phyloP scores from a whole-genome alignment of 2,329 filamentous ascomycete species.

The Claviceps maximensis region DNA sequence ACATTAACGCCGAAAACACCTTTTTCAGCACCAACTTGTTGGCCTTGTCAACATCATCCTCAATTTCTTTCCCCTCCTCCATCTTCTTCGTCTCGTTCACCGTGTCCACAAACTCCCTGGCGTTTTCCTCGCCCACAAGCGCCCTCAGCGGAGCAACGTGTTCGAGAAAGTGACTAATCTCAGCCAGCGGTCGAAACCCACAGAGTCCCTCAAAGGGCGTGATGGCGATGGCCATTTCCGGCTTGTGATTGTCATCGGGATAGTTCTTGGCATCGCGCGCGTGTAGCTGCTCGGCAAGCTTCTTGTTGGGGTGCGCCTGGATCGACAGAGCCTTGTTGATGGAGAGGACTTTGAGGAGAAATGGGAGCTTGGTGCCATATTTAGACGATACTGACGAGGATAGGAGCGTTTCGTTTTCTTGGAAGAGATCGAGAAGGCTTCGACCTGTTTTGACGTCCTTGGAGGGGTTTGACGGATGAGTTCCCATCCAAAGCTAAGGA shows the following conservation, averaged over 20 bases:
- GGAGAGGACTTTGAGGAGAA: constrained; percentile 94
- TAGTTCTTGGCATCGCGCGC: constrained; percentile 83
- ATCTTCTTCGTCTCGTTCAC: constrained; percentile 19
- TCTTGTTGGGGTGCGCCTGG: constrained; percentile 94
- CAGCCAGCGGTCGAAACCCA: constrained; percentile 76
- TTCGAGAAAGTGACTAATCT: constrained; percentile 76
- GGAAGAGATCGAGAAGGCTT: constrained; percentile 72
- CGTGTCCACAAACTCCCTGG: constrained; percentile 40
- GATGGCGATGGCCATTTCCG: constrained; percentile 97
- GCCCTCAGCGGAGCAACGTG: constrained; percentile 41
- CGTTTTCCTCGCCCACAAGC: constrained; percentile 53
- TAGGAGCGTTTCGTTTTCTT: constrained; percentile 75
- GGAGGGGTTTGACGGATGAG: constrained; percentile 89
- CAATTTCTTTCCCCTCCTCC: constrained; percentile 12
- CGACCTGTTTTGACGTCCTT: constrained; percentile 76
- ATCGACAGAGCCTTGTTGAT: constrained; percentile 94
- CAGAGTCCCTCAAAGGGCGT: constrained; percentile 94
- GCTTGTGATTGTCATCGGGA: constrained; percentile 98
- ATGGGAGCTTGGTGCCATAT: constrained; percentile 76
- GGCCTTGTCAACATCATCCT: constrained; percentile 29
- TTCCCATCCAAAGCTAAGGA: constrained; percentile 94
- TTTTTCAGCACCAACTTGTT: constrained; percentile 71
- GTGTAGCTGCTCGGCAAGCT: constrained; percentile 75
- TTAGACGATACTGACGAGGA: constrained; percentile 57
- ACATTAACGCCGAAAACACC: constrained; percentile 71